phyloP scores from a whole-genome alignment of 2,329 filamentous ascomycete genomes.

The Exutisphaerella laricina region DNA sequence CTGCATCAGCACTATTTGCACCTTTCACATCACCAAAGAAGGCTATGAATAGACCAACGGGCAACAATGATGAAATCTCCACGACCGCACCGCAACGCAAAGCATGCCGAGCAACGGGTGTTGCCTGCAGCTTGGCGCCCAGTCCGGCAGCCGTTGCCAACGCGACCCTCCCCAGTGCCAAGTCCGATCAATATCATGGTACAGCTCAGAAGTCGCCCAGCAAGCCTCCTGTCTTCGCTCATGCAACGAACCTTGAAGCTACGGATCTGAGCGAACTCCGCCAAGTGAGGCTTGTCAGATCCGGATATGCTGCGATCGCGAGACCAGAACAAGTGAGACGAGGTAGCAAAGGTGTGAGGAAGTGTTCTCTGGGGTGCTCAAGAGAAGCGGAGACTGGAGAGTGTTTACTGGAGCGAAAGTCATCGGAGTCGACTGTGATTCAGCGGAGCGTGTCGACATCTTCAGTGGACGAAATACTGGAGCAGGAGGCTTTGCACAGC shows the following conservation, averaged over 20 bases:
- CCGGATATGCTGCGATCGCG: too few species aligned
- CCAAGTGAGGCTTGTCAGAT: slow-evolving; percentile 24
- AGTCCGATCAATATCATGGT: slow-evolving; percentile 9
- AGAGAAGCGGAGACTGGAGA: slow-evolving; percentile 12
- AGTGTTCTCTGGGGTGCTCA: slow-evolving; percentile 22
- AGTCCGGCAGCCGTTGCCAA: slow-evolving; percentile 6
- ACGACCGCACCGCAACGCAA: not conserved
- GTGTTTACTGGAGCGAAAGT: slow-evolving; percentile 10
- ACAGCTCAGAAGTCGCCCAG: slow-evolving; percentile 5
- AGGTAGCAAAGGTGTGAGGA: slow-evolving; percentile 1
- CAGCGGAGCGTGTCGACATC: too few species aligned
- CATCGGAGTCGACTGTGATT: slow-evolving; percentile 3
- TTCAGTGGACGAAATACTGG: slow-evolving; percentile 1
- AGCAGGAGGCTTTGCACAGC: not conserved
- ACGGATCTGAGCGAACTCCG: slow-evolving; percentile 21
- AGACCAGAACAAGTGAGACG: too few species aligned
- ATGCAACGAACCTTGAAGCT: not conserved
- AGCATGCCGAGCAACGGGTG: slow-evolving; percentile 9
- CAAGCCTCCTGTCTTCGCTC: slow-evolving; percentile 4
- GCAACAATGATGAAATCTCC: not conserved
- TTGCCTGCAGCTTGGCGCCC: slow-evolving; percentile 8
- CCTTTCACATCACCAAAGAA: slow-evolving; percentile 6
- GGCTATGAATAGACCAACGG: not conserved
- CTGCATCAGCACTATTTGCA: slow-evolving; percentile 1
- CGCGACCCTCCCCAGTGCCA: not conserved